phyloP scores from a whole-genome alignment of 192 early-diverging fungal genomes.

The Podila epigama region DNA sequence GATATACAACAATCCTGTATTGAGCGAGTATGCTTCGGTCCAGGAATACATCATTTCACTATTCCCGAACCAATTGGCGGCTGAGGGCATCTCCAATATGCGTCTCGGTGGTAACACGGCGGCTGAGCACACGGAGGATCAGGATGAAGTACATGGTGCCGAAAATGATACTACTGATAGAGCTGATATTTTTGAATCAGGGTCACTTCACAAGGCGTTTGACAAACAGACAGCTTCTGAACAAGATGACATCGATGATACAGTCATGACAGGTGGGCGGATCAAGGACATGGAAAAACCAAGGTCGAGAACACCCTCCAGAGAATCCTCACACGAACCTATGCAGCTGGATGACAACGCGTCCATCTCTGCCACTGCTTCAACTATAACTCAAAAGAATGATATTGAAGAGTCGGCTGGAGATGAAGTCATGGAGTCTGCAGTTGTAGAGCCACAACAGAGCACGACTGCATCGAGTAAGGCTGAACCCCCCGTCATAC shows the following conservation, averaged over 20 bases:
- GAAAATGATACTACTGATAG: constrained; percentile 4
- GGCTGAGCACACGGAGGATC: constrained; percentile 15
- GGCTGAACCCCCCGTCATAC: constrained; percentile 1
- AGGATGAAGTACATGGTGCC: neutral
- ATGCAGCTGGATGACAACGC: constrained; percentile 20
- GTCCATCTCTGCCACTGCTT: neutral
- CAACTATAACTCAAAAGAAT: neutral
- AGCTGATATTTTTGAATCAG: constrained; percentile 23
- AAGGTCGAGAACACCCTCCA: constrained; percentile 6
- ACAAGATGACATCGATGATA: constrained; percentile 8
- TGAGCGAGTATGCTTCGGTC: constrained; percentile 40
- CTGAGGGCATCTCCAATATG: constrained; percentile 18
- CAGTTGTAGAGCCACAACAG: constrained; percentile 6
- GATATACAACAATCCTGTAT: constrained; percentile 45
- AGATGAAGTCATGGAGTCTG: constrained; percentile 43
- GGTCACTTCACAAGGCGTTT: constrained; percentile 1
- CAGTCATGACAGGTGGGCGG: constrained; percentile 9
- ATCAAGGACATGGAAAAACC: neutral
- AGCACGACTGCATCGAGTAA: constrained; percentile 13
- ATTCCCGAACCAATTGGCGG: constrained; percentile 21
- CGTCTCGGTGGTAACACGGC: constrained; percentile 11
- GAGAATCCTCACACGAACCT: constrained; percentile 41
- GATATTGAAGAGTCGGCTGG: constrained; percentile 12
- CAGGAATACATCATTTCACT: constrained; percentile 14
- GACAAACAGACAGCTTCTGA: constrained; percentile 4